These are phyloP conservation scores for Coniferiporia weirii DNA, from an alignment of 1,284 basidiomycete species.

Conservation along the genomic window DNA sequence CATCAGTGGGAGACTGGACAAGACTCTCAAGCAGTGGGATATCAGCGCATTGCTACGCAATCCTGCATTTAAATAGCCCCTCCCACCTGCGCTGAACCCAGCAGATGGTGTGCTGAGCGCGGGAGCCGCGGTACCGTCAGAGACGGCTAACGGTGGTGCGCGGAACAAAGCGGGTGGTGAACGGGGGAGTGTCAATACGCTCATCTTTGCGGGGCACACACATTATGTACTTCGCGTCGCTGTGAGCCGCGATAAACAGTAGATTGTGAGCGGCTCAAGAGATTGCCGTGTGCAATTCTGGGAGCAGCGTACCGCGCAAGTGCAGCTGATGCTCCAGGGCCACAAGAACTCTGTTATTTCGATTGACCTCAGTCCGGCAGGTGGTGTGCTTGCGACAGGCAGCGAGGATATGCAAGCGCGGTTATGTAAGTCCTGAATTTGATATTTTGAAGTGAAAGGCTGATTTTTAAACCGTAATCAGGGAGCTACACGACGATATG, in stretches of 20 bases:
- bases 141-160: not conserved
- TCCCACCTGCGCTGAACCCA: constrained; percentile 11
- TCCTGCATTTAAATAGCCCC: constrained; percentile 9
- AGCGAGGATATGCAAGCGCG: constrained; percentile 82
- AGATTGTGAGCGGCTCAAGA: constrained; percentile 88
- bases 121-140: not conserved
- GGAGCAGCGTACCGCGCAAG: constrained; percentile 70
- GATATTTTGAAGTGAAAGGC: not conserved
- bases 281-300: constrained; percentile 88
- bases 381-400: constrained; percentile 77
- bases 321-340: constrained; percentile 83
- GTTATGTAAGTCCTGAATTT: constrained; percentile 51
- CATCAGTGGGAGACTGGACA: constrained; percentile 82
- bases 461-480: not conserved
- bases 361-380: constrained; percentile 73
- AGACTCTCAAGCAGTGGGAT: constrained; percentile 87
- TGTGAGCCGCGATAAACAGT: constrained; percentile 79
- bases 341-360: constrained; percentile 93
- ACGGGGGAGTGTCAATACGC: constrained; percentile 52
- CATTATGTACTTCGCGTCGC: constrained; percentile 82
- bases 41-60: constrained; percentile 41
- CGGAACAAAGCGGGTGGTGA: constrained; percentile 36
- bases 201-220: constrained; percentile 82
- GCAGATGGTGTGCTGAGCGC: not conserved
- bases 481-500: constrained; percentile 9